Base-by-base conservation (phyloP, 2,329 filamentous ascomycete species). In the Cladosporium velox region DNA sequence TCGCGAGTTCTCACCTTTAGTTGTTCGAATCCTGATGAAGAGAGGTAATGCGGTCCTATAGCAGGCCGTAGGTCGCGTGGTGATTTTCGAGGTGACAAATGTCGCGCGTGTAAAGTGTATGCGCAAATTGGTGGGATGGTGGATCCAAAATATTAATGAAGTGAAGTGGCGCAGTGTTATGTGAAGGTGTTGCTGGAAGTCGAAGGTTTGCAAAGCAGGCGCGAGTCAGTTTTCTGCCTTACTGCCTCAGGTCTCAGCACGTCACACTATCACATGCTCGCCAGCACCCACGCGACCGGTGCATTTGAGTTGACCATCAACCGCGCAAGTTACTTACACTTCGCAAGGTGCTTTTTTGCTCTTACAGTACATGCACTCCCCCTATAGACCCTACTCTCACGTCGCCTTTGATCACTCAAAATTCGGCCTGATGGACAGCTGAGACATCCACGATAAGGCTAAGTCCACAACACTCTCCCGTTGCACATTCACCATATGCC, bases 251-350 rank as follows among this genome's bases (percentile, higher is more conserved):
- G 15, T 4, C 15, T 18, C 35, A 41, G 49, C 30, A 55, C 52
- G 52, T 55, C 52, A 55, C 52, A 47, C 30, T 54, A 32, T 55
- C 52, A 55, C 52, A 55, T 55, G 52, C 52, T 55, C 30, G 52
- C 52, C 18, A 12, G 3, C 52, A 18, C 52, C 52, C 52, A 55
- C 52, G 52, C 52, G 52, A 55, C 52, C 52, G 4, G n/a, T 47
- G 41, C 41, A 47, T 47, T 47, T 47, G 41, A 47, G 52, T 55
- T 55, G n/a, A 32, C 52, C 26, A 34, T 34, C 52, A 34, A 30
- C 49, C 49, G 12, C 49, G 21, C 49, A 52, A 7, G 49, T 21
- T 4, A 4, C 28, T 30, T 30, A 34, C 52, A 32, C 52, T n/a
- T 30, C 10, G 14, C 28, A 28, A 34, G 52, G 28, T 55, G 28